A percentile compares a stretch with the other conserved stretches of the same genome.
phyloP scores from a whole-genome alignment of 352 stramenopile genomes.

The Elongisporangium prolatum region DNA sequence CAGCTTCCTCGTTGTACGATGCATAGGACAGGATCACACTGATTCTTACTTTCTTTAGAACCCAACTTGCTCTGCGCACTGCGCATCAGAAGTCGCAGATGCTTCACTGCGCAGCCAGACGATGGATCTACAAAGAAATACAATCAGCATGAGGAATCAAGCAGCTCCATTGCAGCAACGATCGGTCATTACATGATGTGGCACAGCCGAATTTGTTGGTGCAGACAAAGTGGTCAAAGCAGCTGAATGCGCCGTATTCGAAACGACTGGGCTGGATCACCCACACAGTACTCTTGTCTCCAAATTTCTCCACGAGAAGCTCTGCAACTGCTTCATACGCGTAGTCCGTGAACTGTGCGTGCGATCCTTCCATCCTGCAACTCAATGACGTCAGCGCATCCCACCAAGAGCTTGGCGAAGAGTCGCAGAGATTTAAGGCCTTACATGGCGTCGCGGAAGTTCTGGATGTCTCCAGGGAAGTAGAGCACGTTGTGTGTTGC shows the following conservation, averaged over 20 bases:
- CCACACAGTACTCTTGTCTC: slow-evolving; percentile 47
- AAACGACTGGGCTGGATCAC: slow-evolving; percentile 42
- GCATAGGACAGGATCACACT: too few relatives aligned
- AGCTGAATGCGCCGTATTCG: slow-evolving; percentile 43
- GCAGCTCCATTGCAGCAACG: background rate
- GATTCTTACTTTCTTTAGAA: slow-evolving; percentile 32
- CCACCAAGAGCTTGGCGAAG: background rate
- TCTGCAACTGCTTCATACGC: slow-evolving; percentile 45
- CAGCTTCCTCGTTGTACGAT: too few relatives aligned
- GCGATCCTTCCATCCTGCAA: slow-evolving; percentile 22
- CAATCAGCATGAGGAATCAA: background rate
- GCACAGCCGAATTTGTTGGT: slow-evolving; percentile 53
- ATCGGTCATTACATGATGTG: slow-evolving; percentile 31
- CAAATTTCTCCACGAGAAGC: slow-evolving; percentile 50
- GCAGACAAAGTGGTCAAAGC: slow-evolving; percentile 57
- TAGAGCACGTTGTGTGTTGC: slow-evolving; percentile 47
- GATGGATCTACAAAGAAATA: slow-evolving; percentile 23
- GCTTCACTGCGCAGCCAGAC: slow-evolving; percentile 25
- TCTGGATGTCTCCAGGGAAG: slow-evolving; percentile 65
- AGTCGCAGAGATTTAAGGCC: background rate
- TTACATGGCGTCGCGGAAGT: slow-evolving; percentile 47
- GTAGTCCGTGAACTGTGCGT: slow-evolving; percentile 43
- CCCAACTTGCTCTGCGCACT: slow-evolving; percentile 18
- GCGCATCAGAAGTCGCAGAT: slow-evolving; percentile 37
- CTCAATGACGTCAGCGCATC: slow-evolving; percentile 2